Evolutionary conservation across 2,329 filamentous ascomycete genomes (phyloP), one percentile per base, ranked within the genome.

Genomic region (Xylaria sp.): DNA sequence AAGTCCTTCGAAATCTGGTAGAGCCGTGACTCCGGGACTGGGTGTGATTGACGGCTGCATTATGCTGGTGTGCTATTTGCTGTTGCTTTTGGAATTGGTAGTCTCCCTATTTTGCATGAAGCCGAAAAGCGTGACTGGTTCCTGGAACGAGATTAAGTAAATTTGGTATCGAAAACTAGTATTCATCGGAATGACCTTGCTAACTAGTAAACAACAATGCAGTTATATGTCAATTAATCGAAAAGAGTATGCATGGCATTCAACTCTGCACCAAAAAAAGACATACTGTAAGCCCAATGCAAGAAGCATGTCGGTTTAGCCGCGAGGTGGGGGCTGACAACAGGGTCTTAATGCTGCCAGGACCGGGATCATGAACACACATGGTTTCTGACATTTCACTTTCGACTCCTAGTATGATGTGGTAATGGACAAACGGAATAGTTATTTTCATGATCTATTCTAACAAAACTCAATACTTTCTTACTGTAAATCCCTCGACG

Each of bases 1-100:
- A 15, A 72, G 62, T 10, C 70, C 70, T 48, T 66, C 63, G 34
- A 70, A 55, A 41, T 70, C 68, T 39, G 68, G 70, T 18, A 69
- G 58, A 18, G 4, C 5, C 23, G 43, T 50, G n/a, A 12, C 61
- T 60, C 56, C 43, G 28, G 25, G 39, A 18, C 13, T 41, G 34
- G 34, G n/a, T 60, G 43, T 30, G n/a, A 15, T 55, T 56, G 58
- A 58, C 12, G 67, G 3, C 52, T 60, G 58, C 64, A 71, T 65
- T 50, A 30, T 61, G 39, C 18, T 36, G 4, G 1, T 34, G 13
- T 32, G n/a, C 4, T 56, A 30, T 60, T 60, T 1, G 34, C 30
- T 15, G 20, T 45, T 41, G 23, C 23, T 1, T 48, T 59, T 36
- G 18, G 4, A 15, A 36, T 32, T 55, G 13, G 12, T 48, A n/a